These are phyloP conservation scores for Cytospora piceae DNA, from an alignment of 2,329 filamentous ascomycete species.

Conservation along the genomic window DNA sequence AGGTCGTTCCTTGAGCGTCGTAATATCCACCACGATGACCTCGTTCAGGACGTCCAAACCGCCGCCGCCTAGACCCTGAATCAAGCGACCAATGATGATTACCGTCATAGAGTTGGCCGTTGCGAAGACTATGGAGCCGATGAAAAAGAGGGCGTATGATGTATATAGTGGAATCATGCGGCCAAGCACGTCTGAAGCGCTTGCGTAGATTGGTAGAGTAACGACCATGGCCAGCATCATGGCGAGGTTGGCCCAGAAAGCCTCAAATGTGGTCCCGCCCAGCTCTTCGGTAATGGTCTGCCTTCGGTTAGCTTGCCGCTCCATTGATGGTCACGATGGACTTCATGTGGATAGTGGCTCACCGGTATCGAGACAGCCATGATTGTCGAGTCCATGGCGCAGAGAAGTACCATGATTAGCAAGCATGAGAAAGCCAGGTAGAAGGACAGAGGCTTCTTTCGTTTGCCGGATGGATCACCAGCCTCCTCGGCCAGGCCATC, in stretches of 20 bases:
- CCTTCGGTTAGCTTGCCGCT: not conserved
- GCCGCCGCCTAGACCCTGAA: constrained; percentile 40
- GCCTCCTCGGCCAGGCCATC: not conserved
- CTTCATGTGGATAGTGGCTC: not conserved
- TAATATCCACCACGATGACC: constrained; percentile 42
- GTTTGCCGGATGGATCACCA: not conserved
- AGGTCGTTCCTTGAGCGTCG: constrained; percentile 39
- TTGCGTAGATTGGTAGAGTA: constrained; percentile 36
- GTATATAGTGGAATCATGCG: constrained; percentile 39
- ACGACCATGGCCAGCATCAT: constrained; percentile 36
- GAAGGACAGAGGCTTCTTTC: constrained; percentile 14
- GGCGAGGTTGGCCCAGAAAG: constrained; percentile 43
- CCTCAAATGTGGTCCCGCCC: constrained; percentile 34
- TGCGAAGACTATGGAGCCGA: constrained; percentile 42
- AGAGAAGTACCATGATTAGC: constrained; percentile 17
- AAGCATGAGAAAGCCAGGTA: constrained; percentile 15
- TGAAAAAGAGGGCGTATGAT: constrained; percentile 41
- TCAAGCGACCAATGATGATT: constrained; percentile 35
- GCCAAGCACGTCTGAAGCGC: constrained; percentile 39
- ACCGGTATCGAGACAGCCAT: constrained; percentile 21
- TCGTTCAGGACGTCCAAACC: constrained; percentile 39
- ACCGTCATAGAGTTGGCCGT: constrained; percentile 34
- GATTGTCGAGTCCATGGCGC: constrained; percentile 18
- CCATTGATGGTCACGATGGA: not conserved
- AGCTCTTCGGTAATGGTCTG: constrained; percentile 29